Conservation (phyloP, 1,139 yeast genomes). For the Meyerozyma carpophila region DNA sequence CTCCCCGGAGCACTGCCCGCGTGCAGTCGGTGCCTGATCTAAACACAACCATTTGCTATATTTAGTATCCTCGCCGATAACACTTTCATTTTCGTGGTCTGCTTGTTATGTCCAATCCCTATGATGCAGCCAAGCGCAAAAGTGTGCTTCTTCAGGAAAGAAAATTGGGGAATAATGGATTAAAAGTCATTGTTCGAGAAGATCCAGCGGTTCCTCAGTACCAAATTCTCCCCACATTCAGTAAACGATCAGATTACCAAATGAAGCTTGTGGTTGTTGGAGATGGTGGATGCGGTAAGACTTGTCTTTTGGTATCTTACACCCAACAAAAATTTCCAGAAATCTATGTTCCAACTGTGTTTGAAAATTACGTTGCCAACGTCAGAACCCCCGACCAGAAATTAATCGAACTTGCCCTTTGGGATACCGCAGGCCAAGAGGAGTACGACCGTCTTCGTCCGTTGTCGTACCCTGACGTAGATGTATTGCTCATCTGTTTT, state of each 20-base stretch:
- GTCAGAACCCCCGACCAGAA: constrained; percentile 52
- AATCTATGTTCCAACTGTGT: constrained; percentile 82
- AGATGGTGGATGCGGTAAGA: constrained; percentile 94
- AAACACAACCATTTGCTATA: too few species aligned
- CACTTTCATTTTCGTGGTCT: too few species aligned
- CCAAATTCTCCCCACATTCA: constrained; percentile 25
- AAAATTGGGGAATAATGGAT: constrained; percentile 15
- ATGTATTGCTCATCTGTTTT: constrained; percentile 70
- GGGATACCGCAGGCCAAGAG: constrained; percentile 97
- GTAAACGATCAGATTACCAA: constrained; percentile 32
- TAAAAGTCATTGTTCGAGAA: constrained; percentile 30
- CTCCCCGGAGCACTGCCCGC: too few species aligned
- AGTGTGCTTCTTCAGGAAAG: constrained; percentile 6
- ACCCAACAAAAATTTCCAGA: constrained; percentile 74
- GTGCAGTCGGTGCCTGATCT: too few species aligned
- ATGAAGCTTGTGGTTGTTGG: constrained; percentile 84
- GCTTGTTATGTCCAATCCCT: neutral
- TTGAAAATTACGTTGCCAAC: constrained; percentile 75
- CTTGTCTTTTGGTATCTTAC: constrained; percentile 78
- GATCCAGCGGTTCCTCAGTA: constrained; percentile 37
- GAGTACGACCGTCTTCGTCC: constrained; percentile 85
- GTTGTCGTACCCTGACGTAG: constrained; percentile 77
- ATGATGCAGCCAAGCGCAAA: neutral
- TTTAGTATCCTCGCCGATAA: too few species aligned
- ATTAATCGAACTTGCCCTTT: constrained; percentile 61